phyloP scores from a whole-genome alignment of 345 rosid genomes.

The Mangifera indica region DNA sequence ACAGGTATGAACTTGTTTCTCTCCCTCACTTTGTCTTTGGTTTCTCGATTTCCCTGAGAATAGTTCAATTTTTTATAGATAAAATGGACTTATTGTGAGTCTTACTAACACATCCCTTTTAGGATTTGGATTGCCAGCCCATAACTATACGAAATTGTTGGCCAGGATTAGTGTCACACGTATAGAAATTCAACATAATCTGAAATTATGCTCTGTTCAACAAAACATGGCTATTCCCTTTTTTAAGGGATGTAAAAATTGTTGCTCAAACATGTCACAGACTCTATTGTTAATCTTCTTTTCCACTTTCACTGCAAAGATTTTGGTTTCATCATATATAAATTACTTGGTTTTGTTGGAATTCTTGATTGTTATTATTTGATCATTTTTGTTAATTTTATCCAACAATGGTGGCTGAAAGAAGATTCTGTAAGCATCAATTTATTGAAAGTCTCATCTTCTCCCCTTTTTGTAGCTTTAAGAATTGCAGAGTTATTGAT shows the following conservation, averaged over 20 bases:
- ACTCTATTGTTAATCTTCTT: not conserved
- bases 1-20: conserved; percentile 13
- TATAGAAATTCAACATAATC: conserved; percentile 9
- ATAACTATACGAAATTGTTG: not conserved
- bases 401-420: conserved; percentile 30
- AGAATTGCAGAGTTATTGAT: not conserved
- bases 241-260: not conserved
- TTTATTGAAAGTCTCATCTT: not conserved
- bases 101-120: no score
- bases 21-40: conserved; percentile 8
- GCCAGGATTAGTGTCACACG: not conserved
- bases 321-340: not conserved
- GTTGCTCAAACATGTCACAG: not conserved
- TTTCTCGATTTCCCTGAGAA: conserved; percentile 14
- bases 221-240: not conserved
- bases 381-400: not conserved
- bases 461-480: not conserved
- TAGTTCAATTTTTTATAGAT: conserved; percentile 16
- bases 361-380: not conserved
- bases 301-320: not conserved
- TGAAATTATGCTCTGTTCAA: not conserved
- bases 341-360: not conserved
- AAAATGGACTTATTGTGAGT: not conserved
- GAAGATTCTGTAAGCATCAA: conserved; percentile 20
- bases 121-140: conserved; percentile 2